Conservation (phyloP, 495 filamentous ascomycete species). For the Penicillium arizonense region DNA sequence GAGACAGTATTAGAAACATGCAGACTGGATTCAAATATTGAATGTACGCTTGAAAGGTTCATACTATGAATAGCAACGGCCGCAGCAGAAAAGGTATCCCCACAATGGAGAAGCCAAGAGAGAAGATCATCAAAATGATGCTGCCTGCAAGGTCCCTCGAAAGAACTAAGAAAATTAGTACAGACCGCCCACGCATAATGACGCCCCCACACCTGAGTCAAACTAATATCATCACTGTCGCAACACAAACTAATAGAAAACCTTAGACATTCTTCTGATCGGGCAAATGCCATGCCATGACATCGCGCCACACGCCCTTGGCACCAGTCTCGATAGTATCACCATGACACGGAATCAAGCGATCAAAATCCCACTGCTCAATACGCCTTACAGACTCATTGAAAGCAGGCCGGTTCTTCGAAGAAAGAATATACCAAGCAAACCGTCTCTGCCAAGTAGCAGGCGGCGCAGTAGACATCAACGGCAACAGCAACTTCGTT, state of each 20-base stretch:
- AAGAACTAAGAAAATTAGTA: not conserved
- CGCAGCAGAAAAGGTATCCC: not conserved
- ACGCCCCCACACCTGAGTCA: not conserved
- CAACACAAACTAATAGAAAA: not conserved
- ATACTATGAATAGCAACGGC: not conserved
- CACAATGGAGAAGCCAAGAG: not conserved
- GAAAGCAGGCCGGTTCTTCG: slow-evolving; percentile 63
- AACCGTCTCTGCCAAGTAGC: slow-evolving; percentile 78
- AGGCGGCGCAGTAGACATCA: slow-evolving; percentile 56
- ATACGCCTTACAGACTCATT: slow-evolving; percentile 67
- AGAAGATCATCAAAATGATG: not conserved
- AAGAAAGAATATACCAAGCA: slow-evolving; percentile 73
- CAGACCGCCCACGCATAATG: not conserved
- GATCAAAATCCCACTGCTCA: slow-evolving; percentile 79
- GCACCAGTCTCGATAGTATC: slow-evolving; percentile 79
- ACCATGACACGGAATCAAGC: slow-evolving; percentile 89
- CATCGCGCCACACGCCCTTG: slow-evolving; percentile 74
- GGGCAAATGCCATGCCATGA: slow-evolving; percentile 82
- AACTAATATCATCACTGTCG: not conserved
- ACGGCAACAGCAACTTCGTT: slow-evolving; percentile 58
- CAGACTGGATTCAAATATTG: not conserved
- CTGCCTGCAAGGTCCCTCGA: not conserved
- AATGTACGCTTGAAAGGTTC: not conserved
- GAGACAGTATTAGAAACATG: not conserved
- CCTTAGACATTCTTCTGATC: slow-evolving; percentile 34